Conservation (phyloP, 2,329 filamentous ascomycete genomes). For the Trichoderma guizhouense region DNA sequence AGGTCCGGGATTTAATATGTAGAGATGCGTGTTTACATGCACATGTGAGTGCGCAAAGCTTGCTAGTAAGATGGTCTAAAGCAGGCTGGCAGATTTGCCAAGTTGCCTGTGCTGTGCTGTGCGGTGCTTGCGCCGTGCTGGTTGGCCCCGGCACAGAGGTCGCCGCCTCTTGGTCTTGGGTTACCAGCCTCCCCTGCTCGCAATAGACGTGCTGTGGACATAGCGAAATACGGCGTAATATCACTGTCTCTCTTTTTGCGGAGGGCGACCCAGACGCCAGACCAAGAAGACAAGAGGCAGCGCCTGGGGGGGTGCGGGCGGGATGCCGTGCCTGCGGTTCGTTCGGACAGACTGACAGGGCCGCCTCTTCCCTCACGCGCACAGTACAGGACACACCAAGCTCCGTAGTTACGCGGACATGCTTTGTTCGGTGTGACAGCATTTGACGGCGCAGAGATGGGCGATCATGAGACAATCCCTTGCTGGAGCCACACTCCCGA, state of each 20-base stretch:
- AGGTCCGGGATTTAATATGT: constrained; percentile 9
- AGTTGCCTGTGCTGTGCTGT: neutral
- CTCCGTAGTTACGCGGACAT: constrained; percentile 12
- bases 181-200: constrained; percentile 15
- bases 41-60: neutral
- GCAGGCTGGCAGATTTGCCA: constrained; percentile 2
- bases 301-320: neutral
- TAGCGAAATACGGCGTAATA: constrained; percentile 11
- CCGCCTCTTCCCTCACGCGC: neutral
- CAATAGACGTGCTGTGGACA: neutral
- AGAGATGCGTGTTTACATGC: constrained; percentile 5
- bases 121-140: neutral
- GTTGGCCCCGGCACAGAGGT: neutral
- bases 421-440: constrained; percentile 10
- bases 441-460: constrained; percentile 16
- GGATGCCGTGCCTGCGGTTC: constrained; percentile 10
- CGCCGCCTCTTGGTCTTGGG: neutral
- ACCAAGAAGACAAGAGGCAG: neutral
- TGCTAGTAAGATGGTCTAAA: constrained; percentile 4
- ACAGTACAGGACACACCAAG: neutral
- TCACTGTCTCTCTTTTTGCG: neutral
- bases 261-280: neutral
- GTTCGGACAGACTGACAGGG: constrained; percentile 17
- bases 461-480: constrained; percentile 20
- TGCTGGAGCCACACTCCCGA: constrained; percentile 20